phyloP scores from a whole-genome alignment of 2,329 filamentous ascomycete genomes.

The Simplicillium aogashimaense region DNA sequence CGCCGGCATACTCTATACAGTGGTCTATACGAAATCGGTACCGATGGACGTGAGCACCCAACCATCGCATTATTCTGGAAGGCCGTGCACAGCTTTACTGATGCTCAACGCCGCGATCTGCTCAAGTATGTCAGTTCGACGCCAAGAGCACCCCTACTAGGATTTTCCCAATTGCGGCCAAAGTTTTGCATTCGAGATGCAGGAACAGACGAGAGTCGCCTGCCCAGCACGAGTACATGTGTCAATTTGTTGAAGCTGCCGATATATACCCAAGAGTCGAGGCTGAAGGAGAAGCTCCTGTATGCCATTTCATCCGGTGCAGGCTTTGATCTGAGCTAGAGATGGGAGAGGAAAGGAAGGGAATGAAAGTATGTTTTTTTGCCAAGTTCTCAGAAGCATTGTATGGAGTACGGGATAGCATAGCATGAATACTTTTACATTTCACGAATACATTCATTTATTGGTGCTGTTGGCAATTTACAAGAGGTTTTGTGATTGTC shows the following conservation, averaged over 20 bases:
- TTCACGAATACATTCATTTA: background rate
- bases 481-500: too few species aligned
- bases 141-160: constrained; percentile 77
- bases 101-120: constrained; percentile 72
- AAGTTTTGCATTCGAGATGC: constrained; percentile 84
- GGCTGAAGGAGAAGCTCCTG: constrained; percentile 68
- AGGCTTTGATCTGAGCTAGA: constrained; percentile 73
- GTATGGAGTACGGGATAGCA: background rate
- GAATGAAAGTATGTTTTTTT: background rate
- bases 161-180: constrained; percentile 78
- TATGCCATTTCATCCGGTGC: constrained; percentile 86
- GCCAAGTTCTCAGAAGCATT: too few species aligned
- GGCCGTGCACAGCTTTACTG: constrained; percentile 67
- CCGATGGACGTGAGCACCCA: constrained; percentile 77
- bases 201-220: constrained; percentile 46
- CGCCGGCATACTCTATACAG: constrained; percentile 77
- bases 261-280: constrained; percentile 57
- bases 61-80: constrained; percentile 86
- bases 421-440: background rate
- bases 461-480: too few species aligned
- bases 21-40: constrained; percentile 81
- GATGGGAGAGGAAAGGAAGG: background rate
- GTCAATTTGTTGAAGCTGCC: constrained; percentile 92
- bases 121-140: constrained; percentile 95
- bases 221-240: constrained; percentile 92